These are phyloP conservation scores for Leccinum brunneo-olivaceum DNA, from an alignment of 1,284 basidiomycete genomes.

Conservation along the genomic window DNA sequence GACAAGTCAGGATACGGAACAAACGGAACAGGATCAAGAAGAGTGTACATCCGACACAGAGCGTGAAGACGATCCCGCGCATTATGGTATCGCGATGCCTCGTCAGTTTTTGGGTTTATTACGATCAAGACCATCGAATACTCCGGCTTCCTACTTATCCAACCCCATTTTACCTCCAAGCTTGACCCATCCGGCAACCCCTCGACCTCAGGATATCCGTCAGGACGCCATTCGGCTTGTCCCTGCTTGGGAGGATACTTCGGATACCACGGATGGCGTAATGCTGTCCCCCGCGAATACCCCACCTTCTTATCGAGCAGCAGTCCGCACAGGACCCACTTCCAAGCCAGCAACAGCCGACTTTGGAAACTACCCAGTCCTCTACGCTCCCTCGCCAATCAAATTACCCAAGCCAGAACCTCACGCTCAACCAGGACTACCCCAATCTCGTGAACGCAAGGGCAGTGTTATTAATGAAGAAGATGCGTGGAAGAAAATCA, in stretches of 20 bases:
- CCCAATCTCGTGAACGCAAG: slow-evolving; percentile 32
- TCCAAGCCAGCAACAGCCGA: slow-evolving; percentile 8
- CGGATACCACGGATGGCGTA: slow-evolving; percentile 33
- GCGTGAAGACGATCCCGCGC: slow-evolving; percentile 10
- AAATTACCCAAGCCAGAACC: slow-evolving; percentile 23
- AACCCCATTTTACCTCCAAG: slow-evolving; percentile 22
- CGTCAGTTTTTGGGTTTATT: slow-evolving; percentile 19
- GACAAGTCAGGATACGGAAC: slow-evolving; percentile 19
- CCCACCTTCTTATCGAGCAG: slow-evolving; percentile 48
- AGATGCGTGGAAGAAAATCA: slow-evolving; percentile 71
- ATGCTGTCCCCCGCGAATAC: slow-evolving; percentile 36
- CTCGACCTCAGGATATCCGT: slow-evolving; percentile 19
- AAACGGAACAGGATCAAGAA: slow-evolving; percentile 11
- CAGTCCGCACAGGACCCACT: slow-evolving; percentile 26
- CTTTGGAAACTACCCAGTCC: slow-evolving; percentile 14
- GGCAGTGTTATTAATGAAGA: slow-evolving; percentile 53
- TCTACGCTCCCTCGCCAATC: slow-evolving; percentile 27
- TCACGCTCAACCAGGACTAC: slow-evolving; percentile 13
- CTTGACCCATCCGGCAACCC: slow-evolving; percentile 26
- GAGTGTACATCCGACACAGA: slow-evolving; percentile 23
- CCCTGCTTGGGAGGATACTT: slow-evolving; percentile 33
- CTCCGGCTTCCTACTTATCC: slow-evolving; percentile 18
- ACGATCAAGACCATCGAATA: slow-evolving; percentile 14
- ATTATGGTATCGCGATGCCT: slow-evolving; percentile 5
- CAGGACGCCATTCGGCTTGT: slow-evolving; percentile 12